Conservation (phyloP, 441 rosid genomes). For the Erodium moschatum region DNA sequence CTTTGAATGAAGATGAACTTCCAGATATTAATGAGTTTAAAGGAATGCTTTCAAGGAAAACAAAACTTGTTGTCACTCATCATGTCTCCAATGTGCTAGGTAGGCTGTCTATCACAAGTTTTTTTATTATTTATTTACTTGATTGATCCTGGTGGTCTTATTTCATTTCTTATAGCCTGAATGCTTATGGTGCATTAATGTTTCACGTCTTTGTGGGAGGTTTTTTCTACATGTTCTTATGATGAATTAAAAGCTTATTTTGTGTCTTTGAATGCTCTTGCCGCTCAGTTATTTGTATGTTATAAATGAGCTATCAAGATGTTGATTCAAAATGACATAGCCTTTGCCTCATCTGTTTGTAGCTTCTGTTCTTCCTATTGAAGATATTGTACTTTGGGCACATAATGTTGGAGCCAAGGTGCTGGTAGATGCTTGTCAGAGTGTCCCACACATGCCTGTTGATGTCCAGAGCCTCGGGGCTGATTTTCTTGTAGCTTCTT, state of each 20-base stretch:
- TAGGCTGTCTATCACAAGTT: constrained; percentile 22
- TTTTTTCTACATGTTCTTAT: not conserved
- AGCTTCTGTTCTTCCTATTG: constrained; percentile 79
- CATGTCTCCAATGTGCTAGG: constrained; percentile 84
- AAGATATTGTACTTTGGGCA: constrained; percentile 63
- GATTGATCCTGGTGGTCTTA: not conserved
- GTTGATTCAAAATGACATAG: not conserved
- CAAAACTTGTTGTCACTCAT: constrained; percentile 68
- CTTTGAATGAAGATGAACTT: constrained; percentile 52
- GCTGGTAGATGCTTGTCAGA: constrained; percentile 94
- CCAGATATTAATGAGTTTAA: constrained; percentile 48
- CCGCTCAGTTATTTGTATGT: not conserved
- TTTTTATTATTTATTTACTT: not conserved
- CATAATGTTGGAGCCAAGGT: constrained; percentile 71
- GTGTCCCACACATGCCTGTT: constrained; percentile 88
- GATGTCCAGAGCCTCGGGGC: constrained; percentile 71
- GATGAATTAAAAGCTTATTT: not conserved
- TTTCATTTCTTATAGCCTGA: not conserved
- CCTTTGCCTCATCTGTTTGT: constrained; percentile 12
- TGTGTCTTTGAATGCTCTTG: not conserved
- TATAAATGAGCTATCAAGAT: not conserved
- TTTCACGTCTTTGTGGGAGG: not conserved
- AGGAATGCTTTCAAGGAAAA: constrained; percentile 51
- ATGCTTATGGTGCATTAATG: not conserved
- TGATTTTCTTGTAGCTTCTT: constrained; percentile 93